Evolutionary conservation across 2,329 filamentous ascomycete genomes (phyloP), one percentile per base, ranked within the genome.

Genomic region (Neonectria faginata): DNA sequence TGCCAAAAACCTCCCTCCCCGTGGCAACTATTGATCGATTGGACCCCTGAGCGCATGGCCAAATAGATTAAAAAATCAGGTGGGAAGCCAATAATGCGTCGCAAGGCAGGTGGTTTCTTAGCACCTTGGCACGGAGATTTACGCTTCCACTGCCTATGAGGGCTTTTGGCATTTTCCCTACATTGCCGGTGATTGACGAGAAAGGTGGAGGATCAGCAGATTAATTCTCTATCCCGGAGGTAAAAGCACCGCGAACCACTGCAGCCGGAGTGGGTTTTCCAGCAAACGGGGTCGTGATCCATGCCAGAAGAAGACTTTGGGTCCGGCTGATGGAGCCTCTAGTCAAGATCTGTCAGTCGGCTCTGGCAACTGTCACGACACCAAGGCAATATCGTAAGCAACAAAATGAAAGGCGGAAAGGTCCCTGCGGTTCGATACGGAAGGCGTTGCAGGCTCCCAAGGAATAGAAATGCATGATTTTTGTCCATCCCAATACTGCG

Each of bases 301-400:
- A 48, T 22, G 7, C 9, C 45, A 48, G 25, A 14, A 10, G 16
- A 22, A 22, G 45, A 18, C 14, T 16, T 20, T 20, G 20, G 20
- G 11, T 44, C n/a, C 9, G 18, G 10, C 10, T 18, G n/a, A 44
- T 20, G 45, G 45, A 27, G 45, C 45, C 45, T 48, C 25, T 48
- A 48, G 45, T 48, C 45, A 47, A 47, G 6, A 47, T 47, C 20
- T 47, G 44, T 47, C 20, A 47, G 11, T n/a, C 9, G 29, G 22
- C 45, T 47, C 45, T 25, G 45, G 10, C 22, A 10, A 27, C 2
- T 29, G 27, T 29, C 16, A 7, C 45, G 3, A n/a, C 10, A 16
- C 25, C 14, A 48, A 16, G 45, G 45, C 12, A 48, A 6, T 16
- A n/a, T 29, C 14, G 11, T 10, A 5, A n/a, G 45, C 12, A n/a